A percentile compares a stretch with the other conserved stretches of the same genome.
Evolutionary conservation across 495 filamentous ascomycete genomes (phyloP).

Genomic region (Tuber brumale): DNA sequence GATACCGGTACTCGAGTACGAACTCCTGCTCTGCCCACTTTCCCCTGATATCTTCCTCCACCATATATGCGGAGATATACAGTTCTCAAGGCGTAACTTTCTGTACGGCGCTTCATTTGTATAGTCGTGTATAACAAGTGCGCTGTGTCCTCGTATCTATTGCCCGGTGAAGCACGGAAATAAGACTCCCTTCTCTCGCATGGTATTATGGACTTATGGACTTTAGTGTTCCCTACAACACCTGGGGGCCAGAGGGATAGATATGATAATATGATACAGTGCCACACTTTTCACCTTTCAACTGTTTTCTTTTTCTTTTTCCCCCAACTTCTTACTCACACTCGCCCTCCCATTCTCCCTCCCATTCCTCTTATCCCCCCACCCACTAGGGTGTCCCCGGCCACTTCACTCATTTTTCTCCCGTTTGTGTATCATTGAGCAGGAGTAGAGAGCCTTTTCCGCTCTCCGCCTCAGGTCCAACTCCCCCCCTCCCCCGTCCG

Average conservation of each 20-base stretch:
- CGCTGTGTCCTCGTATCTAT: neutral
- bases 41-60: neutral
- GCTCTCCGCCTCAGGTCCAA: constrained; percentile 1
- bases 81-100: neutral
- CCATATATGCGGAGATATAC: neutral
- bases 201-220: neutral
- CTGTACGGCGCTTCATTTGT: neutral
- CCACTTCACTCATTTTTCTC: constrained; percentile 27
- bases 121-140: neutral
- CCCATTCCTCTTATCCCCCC: constrained; percentile 2
- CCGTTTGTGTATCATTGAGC: constrained; percentile 6
- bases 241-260: neutral
- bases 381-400: constrained; percentile 13
- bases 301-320: neutral
- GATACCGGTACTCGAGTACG: neutral
- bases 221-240: neutral
- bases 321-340: constrained; percentile 8
- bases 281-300: neutral
- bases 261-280: neutral
- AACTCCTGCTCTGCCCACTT: neutral
- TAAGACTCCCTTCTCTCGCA: neutral
- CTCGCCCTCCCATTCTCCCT: constrained; percentile 19
- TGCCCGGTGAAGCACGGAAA: neutral
- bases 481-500: constrained; percentile 9
- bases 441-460: constrained; percentile 21